phyloP scores from a whole-genome alignment of 2,329 filamentous ascomycete genomes.

The Elsinoe batatas region DNA sequence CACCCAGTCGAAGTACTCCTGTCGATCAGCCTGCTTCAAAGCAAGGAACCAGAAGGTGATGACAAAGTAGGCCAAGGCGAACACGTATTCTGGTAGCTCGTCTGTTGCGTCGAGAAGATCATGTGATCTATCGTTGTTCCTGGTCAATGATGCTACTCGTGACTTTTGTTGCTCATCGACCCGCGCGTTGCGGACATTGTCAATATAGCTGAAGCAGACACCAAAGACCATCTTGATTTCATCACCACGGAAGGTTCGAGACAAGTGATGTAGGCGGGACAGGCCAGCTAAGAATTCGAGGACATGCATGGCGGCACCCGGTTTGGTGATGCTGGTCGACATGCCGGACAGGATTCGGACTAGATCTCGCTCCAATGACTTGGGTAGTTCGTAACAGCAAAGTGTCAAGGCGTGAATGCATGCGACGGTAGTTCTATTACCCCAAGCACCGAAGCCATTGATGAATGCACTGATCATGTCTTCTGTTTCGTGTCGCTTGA shows the following conservation, averaged over 20 bases:
- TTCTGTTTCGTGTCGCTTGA: constrained; percentile 76
- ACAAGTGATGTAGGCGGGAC: constrained; percentile 72
- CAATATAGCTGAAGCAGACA: constrained; percentile 86
- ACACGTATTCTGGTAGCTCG: constrained; percentile 85
- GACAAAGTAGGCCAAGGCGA: constrained; percentile 86
- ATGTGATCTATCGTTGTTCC: constrained; percentile 29
- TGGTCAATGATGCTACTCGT: constrained; percentile 22
- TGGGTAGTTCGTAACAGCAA: constrained; percentile 87
- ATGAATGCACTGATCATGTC: constrained; percentile 82
- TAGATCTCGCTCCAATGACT: constrained; percentile 75
- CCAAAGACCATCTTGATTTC: constrained; percentile 92
- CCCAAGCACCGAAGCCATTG: constrained; percentile 53
- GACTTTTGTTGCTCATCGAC: constrained; percentile 14
- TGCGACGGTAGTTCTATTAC: constrained; percentile 63
- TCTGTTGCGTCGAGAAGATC: constrained; percentile 39
- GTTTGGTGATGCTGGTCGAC: constrained; percentile 91
- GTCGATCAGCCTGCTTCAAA: constrained; percentile 73
- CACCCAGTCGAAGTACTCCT: constrained; percentile 66
- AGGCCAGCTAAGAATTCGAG: constrained; percentile 89
- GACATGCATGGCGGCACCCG: constrained; percentile 85
- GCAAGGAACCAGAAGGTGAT: constrained; percentile 96
- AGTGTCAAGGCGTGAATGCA: constrained; percentile 93
- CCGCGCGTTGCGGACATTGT: constrained; percentile 63
- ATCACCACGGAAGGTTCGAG: constrained; percentile 80
- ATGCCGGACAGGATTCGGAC: constrained; percentile 84